Conservation (phyloP, 2,329 filamentous ascomycete genomes). For the Talaromyces sp. region DNA sequence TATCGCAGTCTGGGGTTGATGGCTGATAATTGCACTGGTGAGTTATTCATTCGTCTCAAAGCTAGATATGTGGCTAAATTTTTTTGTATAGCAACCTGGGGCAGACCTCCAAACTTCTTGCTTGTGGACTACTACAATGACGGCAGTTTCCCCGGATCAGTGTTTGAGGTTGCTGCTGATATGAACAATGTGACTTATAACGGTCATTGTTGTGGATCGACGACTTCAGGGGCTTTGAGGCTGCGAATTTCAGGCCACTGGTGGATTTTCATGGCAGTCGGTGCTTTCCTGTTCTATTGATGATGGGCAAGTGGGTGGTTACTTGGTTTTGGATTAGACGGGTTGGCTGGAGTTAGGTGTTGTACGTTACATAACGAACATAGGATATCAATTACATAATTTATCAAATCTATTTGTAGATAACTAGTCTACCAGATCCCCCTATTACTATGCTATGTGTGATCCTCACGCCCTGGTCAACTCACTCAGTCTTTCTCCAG, state of each 20-base stretch:
- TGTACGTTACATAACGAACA: not conserved
- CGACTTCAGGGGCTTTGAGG: constrained; percentile 20
- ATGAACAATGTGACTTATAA: constrained; percentile 71
- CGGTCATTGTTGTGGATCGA: constrained; percentile 40
- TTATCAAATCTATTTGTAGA: not conserved
- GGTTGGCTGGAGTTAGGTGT: not conserved
- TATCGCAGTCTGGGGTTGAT: constrained; percentile 64
- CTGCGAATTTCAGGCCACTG: not conserved
- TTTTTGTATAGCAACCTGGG: constrained; percentile 52
- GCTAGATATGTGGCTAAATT: not conserved
- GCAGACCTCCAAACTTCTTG: constrained; percentile 69
- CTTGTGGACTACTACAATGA: constrained; percentile 84
- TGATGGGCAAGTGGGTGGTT: not conserved
- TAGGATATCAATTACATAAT: not conserved
- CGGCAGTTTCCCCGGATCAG: constrained; percentile 65
- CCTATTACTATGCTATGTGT: too few relatives aligned
- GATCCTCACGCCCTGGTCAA: too few relatives aligned
- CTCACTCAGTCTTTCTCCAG: too few relatives aligned
- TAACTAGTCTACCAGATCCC: not conserved
- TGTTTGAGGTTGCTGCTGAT: constrained; percentile 69
- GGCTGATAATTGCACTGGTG: constrained; percentile 59
- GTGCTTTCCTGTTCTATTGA: not conserved
- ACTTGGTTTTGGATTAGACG: too few relatives aligned
- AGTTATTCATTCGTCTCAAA: constrained; percentile 19
- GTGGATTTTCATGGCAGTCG: not conserved